Conservation (phyloP, 306 rosid species). For the Pyrus betulifolia region DNA sequence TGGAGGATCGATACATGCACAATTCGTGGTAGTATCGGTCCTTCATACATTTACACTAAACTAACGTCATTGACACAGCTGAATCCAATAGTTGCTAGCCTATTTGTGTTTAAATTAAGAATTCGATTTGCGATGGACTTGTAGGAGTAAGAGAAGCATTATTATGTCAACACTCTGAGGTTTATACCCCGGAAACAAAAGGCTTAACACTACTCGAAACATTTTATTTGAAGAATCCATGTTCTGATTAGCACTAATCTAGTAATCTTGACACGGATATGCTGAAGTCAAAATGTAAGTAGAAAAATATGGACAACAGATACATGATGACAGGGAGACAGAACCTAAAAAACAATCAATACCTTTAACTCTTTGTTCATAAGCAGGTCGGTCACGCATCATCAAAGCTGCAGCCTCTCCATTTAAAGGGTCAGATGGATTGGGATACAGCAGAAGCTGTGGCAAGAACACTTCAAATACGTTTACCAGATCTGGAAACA, state of each 20-base stretch:
- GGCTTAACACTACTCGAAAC: background rate
- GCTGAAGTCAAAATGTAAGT: background rate
- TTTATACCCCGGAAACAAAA: background rate
- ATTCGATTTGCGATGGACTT: background rate
- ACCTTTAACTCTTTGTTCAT: slow-evolving; percentile 87
- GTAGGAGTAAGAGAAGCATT: background rate
- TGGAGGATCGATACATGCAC: background rate
- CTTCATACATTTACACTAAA: background rate
- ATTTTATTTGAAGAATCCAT: background rate
- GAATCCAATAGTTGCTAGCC: background rate
- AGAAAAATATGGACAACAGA: background rate
- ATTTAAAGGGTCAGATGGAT: slow-evolving; percentile 84
- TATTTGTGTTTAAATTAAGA: background rate
- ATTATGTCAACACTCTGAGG: background rate
- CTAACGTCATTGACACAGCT: background rate
- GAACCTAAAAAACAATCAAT: slow-evolving; percentile 14
- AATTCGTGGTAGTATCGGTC: background rate
- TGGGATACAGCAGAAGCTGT: slow-evolving; percentile 92
- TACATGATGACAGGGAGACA: background rate
- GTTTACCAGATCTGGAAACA: slow-evolving; percentile 71
- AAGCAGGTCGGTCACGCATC: slow-evolving; percentile 73
- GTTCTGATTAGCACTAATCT: background rate
- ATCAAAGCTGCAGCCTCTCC: slow-evolving; percentile 91
- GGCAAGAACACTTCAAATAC: slow-evolving; percentile 88
- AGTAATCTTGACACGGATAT: background rate